These are phyloP conservation scores for Calonectria hongkongensis DNA, from an alignment of 2,329 filamentous ascomycete genomes.

Conservation along the genomic window DNA sequence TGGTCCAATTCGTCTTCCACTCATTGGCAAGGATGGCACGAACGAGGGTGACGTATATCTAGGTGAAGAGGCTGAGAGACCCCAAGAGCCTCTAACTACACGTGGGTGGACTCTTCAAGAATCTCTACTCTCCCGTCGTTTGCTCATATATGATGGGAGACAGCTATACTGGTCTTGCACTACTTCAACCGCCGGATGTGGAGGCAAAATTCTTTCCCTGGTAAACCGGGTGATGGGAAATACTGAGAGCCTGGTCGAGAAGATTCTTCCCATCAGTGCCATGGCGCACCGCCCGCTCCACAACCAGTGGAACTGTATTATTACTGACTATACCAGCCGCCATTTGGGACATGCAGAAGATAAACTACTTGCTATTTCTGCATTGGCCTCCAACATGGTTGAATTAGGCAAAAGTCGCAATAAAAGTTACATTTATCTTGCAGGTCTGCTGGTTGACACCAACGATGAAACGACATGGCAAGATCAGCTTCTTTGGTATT, in stretches of 20 bases:
- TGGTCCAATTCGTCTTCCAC: conserved; percentile 21
- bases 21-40: not conserved
- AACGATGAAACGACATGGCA: not conserved
- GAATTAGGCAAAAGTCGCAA: not conserved
- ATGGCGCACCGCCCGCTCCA: not conserved
- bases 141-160: conserved; percentile 25
- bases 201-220: not conserved
- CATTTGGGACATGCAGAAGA: not conserved
- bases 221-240: not conserved
- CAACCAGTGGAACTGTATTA: not conserved
- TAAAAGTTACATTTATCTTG: not conserved
- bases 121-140: conserved; percentile 35
- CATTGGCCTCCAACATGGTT: not conserved
- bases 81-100: conserved; percentile 18
- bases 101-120: conserved; percentile 40
- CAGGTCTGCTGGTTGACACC: not conserved
- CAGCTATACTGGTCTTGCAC: conserved; percentile 34
- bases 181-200: conserved; percentile 24
- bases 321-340: conserved; percentile 1
- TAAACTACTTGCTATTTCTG: conserved; percentile 22
- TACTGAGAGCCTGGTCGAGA: conserved; percentile 2
- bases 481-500: not conserved
- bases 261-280: conserved; percentile 16
- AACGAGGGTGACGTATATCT: conserved; percentile 19
- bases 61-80: not conserved